Evolutionary conservation across 1,284 basidiomycete species (phyloP).

Genomic region (Cutaneotrichosporon sp.): DNA sequence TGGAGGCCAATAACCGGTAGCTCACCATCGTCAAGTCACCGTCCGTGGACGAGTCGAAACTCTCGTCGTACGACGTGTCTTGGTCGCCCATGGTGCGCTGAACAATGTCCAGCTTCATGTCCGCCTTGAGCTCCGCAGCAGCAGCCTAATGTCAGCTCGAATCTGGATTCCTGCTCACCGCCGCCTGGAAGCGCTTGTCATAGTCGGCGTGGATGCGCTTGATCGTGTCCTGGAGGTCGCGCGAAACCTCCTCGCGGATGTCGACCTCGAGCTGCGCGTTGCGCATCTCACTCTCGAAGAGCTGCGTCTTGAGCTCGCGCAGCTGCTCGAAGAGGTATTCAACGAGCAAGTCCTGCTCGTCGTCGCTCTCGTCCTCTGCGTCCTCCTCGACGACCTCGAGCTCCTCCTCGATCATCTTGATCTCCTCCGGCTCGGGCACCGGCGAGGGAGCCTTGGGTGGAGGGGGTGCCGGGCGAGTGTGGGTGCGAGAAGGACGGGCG

Average conservation of each 20-base stretch:
- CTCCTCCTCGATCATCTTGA: slow-evolving; percentile 68
- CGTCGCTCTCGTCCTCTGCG: slow-evolving; percentile 62
- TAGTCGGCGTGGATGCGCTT: slow-evolving; percentile 77
- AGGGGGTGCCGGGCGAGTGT: not conserved
- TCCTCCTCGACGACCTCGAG: slow-evolving; percentile 75
- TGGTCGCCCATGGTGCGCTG: slow-evolving; percentile 60
- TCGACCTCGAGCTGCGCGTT: slow-evolving; percentile 80
- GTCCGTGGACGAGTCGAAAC: slow-evolving; percentile 35
- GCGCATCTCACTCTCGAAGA: slow-evolving; percentile 85
- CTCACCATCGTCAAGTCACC: slow-evolving; percentile 31
- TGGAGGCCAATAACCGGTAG: slow-evolving; percentile 9
- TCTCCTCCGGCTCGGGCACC: slow-evolving; percentile 33
- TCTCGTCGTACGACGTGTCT: slow-evolving; percentile 35
- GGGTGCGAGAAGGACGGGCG: not conserved
- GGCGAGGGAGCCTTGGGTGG: not conserved
- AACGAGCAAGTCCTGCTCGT: slow-evolving; percentile 78
- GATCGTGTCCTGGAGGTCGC: slow-evolving; percentile 84
- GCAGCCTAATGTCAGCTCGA: slow-evolving; percentile 54
- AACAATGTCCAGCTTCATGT: slow-evolving; percentile 90
- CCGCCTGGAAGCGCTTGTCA: slow-evolving; percentile 65
- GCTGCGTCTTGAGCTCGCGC: slow-evolving; percentile 71
- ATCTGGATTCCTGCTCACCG: not conserved
- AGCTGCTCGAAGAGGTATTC: slow-evolving; percentile 91
- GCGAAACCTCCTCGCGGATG: slow-evolving; percentile 85
- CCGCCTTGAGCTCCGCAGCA: slow-evolving; percentile 78